These are phyloP conservation scores for Pleurozium schreberi DNA, from an alignment of 225 moss, liverwort and hornwort genomes.

Conservation along the genomic window DNA sequence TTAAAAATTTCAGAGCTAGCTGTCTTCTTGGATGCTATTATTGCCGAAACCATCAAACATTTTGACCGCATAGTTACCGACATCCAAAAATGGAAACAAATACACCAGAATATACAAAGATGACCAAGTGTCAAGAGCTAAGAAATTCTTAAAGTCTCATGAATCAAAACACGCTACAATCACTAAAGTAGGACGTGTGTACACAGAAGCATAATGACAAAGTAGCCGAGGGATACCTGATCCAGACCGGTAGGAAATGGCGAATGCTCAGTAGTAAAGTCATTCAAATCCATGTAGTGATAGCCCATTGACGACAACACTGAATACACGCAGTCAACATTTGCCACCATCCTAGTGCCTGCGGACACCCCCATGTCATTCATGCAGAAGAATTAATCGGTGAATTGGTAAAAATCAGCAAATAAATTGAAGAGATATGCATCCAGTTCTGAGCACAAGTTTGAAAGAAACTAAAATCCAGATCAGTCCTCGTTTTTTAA, in stretches of 20 bases:
- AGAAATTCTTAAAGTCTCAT: neutral
- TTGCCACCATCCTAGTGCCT: constrained; percentile 55
- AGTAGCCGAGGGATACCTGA: constrained; percentile 28
- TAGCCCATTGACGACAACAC: constrained; percentile 46
- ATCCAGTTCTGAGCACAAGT: neutral
- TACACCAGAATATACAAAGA: neutral
- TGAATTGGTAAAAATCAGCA: neutral
- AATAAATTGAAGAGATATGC: neutral
- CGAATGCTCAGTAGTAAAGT: constrained; percentile 48
- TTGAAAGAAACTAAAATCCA: neutral
- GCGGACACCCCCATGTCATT: neutral
- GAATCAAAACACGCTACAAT: neutral
- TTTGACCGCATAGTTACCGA: neutral
- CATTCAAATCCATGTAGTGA: constrained; percentile 45
- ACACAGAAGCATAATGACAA: neutral
- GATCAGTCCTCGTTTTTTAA: neutral
- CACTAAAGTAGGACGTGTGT: neutral
- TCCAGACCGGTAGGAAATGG: constrained; percentile 63
- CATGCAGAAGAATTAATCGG: neutral
- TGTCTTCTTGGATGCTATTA: neutral
- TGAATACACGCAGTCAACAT: constrained; percentile 50
- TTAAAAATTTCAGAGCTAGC: neutral
- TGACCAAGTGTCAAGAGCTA: neutral
- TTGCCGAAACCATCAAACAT: neutral
- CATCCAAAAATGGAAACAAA: neutral